These are phyloP conservation scores for Dictyostelium citrinum DNA, from an alignment of 78 protist genomes.

Conservation along the genomic window DNA sequence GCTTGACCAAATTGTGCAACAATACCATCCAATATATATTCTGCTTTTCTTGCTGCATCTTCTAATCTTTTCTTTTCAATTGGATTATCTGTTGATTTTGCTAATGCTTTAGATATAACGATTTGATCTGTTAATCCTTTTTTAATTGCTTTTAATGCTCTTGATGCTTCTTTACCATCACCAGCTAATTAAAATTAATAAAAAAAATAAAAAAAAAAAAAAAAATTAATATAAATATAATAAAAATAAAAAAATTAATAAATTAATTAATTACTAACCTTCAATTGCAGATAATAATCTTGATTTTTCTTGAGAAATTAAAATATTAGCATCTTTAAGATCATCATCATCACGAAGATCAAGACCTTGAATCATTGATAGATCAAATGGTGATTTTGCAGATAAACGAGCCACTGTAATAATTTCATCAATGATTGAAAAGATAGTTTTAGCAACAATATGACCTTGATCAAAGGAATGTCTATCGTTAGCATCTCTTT, in stretches of 20 bases:
- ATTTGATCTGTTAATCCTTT: conserved; percentile 66
- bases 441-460: neutral
- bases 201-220: neutral
- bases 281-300: conserved; percentile 59
- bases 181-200: conserved; percentile 31
- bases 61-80: conserved; percentile 42
- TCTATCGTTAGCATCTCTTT: conserved; percentile 51
- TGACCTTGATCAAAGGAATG: conserved; percentile 7
- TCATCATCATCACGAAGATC: conserved; percentile 75
- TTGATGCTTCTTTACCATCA: conserved; percentile 69
- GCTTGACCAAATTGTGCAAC: conserved; percentile 60
- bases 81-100: conserved; percentile 74
- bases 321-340: conserved; percentile 40
- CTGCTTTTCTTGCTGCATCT: conserved; percentile 60
- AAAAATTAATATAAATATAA: neutral
- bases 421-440: conserved; percentile 41
- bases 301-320: conserved; percentile 53
- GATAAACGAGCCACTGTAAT: conserved; percentile 57
- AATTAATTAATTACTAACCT: neutral
- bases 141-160: conserved; percentile 71
- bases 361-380: conserved; percentile 62
- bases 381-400: conserved; percentile 73
- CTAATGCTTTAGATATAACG: conserved; percentile 66
- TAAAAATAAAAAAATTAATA: neutral
- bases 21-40: conserved; percentile 32